phyloP scores from a whole-genome alignment of 345 rosid species.

The Ceriops zippeliana region DNA sequence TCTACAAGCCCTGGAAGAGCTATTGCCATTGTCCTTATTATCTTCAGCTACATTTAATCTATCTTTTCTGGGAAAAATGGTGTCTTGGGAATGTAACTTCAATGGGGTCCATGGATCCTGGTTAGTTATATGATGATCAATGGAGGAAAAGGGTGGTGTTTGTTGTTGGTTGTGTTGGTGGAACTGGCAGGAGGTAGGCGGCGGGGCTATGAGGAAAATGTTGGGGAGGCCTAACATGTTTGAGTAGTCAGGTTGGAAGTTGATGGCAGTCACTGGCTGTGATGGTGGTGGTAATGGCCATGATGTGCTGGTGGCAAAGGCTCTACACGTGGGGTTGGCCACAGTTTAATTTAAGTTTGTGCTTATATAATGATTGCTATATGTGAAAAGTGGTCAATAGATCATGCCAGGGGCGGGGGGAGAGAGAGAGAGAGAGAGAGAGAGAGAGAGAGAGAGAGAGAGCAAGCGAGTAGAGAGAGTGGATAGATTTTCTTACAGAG shows the following conservation, averaged over 20 bases:
- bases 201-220: slow-evolving; percentile 51
- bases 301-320: slow-evolving; percentile 10
- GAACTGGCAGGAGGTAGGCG: slow-evolving; percentile 23
- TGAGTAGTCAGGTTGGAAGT: slow-evolving; percentile 27
- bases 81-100: slow-evolving; percentile 17
- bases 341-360: background rate
- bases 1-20: slow-evolving; percentile 45
- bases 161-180: slow-evolving; percentile 17
- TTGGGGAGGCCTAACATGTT: slow-evolving; percentile 69
- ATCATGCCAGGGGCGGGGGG: background rate
- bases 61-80: slow-evolving; percentile 21
- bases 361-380: too few relatives aligned
- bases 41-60: slow-evolving; percentile 14
- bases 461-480: background rate
- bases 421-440: too few relatives aligned
- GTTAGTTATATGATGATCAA: background rate
- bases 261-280: slow-evolving; percentile 7
- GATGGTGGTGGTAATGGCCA: slow-evolving; percentile 11
- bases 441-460: background rate
- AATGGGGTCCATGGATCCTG: slow-evolving; percentile 17
- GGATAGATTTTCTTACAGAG: background rate
- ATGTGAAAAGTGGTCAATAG: slow-evolving; percentile 1
- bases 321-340: slow-evolving; percentile 25
- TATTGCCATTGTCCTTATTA: slow-evolving; percentile 4
- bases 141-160: background rate